Evolutionary conservation across 2,329 filamentous ascomycete genomes (phyloP).

Genomic region (Microsporum ferrugineum): DNA sequence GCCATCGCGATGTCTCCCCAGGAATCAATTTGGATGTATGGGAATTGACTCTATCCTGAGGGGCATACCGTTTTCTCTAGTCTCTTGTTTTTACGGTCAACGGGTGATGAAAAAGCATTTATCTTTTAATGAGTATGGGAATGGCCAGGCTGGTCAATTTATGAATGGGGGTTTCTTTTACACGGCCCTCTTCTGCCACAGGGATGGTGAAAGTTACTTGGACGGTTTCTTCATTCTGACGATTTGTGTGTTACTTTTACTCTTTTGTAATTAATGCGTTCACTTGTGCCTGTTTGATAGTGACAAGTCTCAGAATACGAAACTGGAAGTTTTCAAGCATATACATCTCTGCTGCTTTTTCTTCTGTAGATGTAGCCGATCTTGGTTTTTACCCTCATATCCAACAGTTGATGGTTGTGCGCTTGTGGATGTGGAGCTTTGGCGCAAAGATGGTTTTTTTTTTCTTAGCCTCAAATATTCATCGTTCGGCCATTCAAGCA

Average conservation of each 20-base stretch:
- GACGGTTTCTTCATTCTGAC: conserved; percentile 2
- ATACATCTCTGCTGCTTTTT: not conserved
- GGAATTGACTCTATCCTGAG: not conserved
- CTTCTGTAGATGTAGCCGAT: not conserved
- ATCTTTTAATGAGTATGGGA: not conserved
- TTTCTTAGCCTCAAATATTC: not conserved
- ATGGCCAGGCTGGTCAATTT: conserved; percentile 5
- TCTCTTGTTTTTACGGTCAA: not conserved
- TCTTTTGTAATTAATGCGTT: not conserved
- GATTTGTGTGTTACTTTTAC: not conserved
- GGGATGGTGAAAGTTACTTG: conserved; percentile 8
- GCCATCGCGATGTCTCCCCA: not conserved
- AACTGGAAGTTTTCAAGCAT: conserved; percentile 1
- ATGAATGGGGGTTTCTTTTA: not conserved
- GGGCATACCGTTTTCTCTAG: not conserved
- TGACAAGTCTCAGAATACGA: conserved; percentile 5
- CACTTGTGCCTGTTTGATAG: conserved; percentile 2
- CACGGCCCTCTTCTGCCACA: not conserved
- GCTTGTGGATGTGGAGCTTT: not conserved
- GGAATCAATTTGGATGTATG: not conserved
- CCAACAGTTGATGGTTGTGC: not conserved
- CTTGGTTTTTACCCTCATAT: not conserved
- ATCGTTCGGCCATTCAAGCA: not conserved
- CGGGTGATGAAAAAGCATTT: not conserved
- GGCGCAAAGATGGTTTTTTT: not conserved